Evolutionary conservation across 768 basidiomycete genomes (phyloP).

Genomic region (Infundibulicybe gibba): DNA sequence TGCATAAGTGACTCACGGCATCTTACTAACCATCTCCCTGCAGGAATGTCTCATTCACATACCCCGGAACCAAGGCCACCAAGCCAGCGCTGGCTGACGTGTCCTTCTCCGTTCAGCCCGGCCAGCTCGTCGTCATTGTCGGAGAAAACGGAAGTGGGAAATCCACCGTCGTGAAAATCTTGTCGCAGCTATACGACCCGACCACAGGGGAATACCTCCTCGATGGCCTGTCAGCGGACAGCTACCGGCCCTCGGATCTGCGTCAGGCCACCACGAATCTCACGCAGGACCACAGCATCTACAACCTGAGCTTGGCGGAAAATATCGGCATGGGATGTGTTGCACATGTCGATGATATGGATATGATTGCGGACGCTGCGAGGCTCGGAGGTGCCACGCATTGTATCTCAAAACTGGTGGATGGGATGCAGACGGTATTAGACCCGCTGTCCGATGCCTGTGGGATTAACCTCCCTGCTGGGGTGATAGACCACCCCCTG

Average conservation of each 20-base stretch:
- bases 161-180: slow-evolving; percentile 31
- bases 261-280: slow-evolving; percentile 30
- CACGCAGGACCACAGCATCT: slow-evolving; percentile 30
- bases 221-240: slow-evolving; percentile 24
- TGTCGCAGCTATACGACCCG: slow-evolving; percentile 31
- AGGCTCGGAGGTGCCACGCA: slow-evolving; percentile 4
- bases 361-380: slow-evolving; percentile 3
- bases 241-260: slow-evolving; percentile 23
- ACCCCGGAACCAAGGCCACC: slow-evolving; percentile 26
- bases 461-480: slow-evolving; percentile 7
- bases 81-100: slow-evolving; percentile 23
- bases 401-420: slow-evolving; percentile 4
- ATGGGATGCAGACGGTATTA: slow-evolving; percentile 12
- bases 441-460: slow-evolving; percentile 5
- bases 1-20: neutral
- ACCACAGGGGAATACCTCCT: slow-evolving; percentile 27
- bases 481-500: slow-evolving; percentile 13
- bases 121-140: slow-evolving; percentile 35
- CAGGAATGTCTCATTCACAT: slow-evolving; percentile 35
- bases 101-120: slow-evolving; percentile 29
- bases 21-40: neutral
- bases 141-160: slow-evolving; percentile 39
- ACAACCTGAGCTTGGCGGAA: slow-evolving; percentile 29
- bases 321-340: slow-evolving; percentile 28
- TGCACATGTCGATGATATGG: neutral